Evolutionary conservation across 2,329 filamentous ascomycete species (phyloP).

Genomic region (Ilyonectria robusta): DNA sequence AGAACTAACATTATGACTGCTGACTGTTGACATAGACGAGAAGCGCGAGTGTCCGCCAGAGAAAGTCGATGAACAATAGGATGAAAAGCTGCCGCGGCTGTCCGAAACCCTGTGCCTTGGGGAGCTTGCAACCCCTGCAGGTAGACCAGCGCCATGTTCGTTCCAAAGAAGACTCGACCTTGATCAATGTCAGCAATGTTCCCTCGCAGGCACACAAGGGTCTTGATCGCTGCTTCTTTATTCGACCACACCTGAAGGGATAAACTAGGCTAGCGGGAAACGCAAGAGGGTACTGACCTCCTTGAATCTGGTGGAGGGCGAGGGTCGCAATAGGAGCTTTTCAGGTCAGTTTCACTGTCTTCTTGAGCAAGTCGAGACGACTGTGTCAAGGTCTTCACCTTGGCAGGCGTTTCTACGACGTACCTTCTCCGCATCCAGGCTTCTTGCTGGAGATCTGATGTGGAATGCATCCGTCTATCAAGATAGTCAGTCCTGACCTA

Average conservation of each 20-base stretch:
- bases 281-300: constrained; percentile 33
- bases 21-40: constrained; percentile 68
- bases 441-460: constrained; percentile 41
- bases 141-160: constrained; percentile 35
- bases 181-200: constrained; percentile 28
- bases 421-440: constrained; percentile 42
- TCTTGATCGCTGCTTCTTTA: background rate
- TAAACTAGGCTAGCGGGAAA: background rate
- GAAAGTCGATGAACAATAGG: constrained; percentile 61
- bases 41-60: constrained; percentile 66
- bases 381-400: background rate
- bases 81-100: constrained; percentile 67
- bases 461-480: constrained; percentile 40
- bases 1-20: constrained; percentile 53
- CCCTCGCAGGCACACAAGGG: background rate
- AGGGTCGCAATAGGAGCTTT: constrained; percentile 33
- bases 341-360: constrained; percentile 23
- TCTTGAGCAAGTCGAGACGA: background rate
- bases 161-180: constrained; percentile 44
- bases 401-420: background rate
- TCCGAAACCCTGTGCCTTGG: constrained; percentile 57
- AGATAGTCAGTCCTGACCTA: constrained; percentile 27
- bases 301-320: constrained; percentile 39
- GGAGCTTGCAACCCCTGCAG: constrained; percentile 11
- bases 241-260: background rate